Evolutionary conservation across 2,329 filamentous ascomycete species (phyloP).

Genomic region (Aspergillus ochraceoroseus): DNA sequence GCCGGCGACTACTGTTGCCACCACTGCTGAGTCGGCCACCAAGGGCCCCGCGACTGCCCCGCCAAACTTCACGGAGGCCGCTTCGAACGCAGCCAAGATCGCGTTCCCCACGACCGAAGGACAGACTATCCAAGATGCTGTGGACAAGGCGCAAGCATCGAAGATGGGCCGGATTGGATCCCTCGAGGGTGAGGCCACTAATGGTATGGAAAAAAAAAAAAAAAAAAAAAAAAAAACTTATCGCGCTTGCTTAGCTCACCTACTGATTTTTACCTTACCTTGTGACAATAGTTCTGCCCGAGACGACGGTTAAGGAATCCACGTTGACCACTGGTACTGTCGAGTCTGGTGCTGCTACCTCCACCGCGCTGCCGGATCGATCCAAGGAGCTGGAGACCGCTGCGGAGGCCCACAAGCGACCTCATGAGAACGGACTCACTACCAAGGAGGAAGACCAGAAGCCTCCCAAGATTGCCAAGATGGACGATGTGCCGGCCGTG

Average conservation of each 20-base stretch:
- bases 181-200: not conserved
- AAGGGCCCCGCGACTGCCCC: constrained; percentile 12
- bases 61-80: constrained; percentile 13
- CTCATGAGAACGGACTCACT: constrained; percentile 35
- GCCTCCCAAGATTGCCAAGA: constrained; percentile 36
- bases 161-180: constrained; percentile 4
- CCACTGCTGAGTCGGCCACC: constrained; percentile 16
- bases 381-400: constrained; percentile 20
- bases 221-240: too few relatives aligned
- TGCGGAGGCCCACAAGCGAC: constrained; percentile 31
- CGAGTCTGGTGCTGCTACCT: constrained; percentile 11
- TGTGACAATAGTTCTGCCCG: constrained; percentile 8
- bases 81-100: constrained; percentile 10
- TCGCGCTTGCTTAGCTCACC: not conserved
- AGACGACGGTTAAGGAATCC: constrained; percentile 5
- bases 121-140: constrained; percentile 11
- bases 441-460: constrained; percentile 30
- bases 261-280: constrained; percentile 6
- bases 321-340: constrained; percentile 7
- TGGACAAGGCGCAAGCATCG: constrained; percentile 8
- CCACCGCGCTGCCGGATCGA: constrained; percentile 20
- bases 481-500: constrained; percentile 22
- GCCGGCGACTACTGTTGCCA: constrained; percentile 20
- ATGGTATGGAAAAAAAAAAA: constrained; percentile 7
- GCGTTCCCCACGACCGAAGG: constrained; percentile 10